Evolutionary conservation across 1,284 basidiomycete species (phyloP).

Genomic region (Pholiota adiposa): DNA sequence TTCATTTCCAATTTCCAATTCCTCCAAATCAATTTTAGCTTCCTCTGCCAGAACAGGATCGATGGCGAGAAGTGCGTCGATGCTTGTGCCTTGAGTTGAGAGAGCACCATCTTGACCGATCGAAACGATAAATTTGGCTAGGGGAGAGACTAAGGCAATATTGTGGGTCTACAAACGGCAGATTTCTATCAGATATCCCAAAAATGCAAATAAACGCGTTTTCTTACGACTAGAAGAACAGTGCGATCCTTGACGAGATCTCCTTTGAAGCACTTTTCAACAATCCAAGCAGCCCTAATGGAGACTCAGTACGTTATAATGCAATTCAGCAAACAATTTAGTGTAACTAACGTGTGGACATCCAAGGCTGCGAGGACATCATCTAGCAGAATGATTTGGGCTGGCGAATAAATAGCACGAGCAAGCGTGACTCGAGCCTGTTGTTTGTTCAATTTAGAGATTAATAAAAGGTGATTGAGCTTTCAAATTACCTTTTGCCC

Average conservation of each 20-base stretch:
- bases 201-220: constrained; percentile 30
- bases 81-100: constrained; percentile 46
- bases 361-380: constrained; percentile 67
- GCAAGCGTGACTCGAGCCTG: constrained; percentile 73
- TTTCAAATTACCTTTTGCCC: constrained; percentile 59
- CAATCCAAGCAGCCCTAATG: constrained; percentile 75
- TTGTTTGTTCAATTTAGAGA: background rate
- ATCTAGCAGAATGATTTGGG: constrained; percentile 66
- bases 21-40: constrained; percentile 42
- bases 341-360: constrained; percentile 34
- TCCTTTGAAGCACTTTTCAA: constrained; percentile 77
- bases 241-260: constrained; percentile 73
- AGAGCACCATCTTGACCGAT: constrained; percentile 59
- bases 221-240: constrained; percentile 70
- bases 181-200: constrained; percentile 33
- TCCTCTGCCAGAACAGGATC: constrained; percentile 43
- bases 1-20: constrained; percentile 34
- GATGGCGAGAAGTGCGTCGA: constrained; percentile 44
- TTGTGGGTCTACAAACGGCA: constrained; percentile 71
- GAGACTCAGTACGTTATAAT: background rate
- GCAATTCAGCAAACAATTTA: background rate
- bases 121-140: constrained; percentile 29
- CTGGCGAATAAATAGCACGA: constrained; percentile 69
- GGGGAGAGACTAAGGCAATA: constrained; percentile 33
- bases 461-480: background rate